Conservation (phyloP, 768 basidiomycete genomes). For the Collybia sp. region DNA sequence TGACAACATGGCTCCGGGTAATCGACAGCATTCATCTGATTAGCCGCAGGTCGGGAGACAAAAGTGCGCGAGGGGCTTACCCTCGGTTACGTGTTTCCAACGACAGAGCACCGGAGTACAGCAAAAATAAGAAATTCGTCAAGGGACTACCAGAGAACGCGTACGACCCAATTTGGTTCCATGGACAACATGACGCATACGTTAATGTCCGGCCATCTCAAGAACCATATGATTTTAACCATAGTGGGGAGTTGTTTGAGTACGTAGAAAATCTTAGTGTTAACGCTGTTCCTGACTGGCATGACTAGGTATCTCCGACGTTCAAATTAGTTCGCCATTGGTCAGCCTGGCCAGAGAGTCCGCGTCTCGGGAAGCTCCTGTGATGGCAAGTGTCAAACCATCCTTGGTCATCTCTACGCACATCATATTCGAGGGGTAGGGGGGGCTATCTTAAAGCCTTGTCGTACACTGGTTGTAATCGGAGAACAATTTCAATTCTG, state of each 20-base stretch:
- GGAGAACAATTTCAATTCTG: too few species aligned
- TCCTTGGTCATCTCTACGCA: too few species aligned
- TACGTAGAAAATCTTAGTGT: neutral
- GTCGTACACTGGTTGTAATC: too few species aligned
- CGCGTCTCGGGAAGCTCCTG: too few species aligned
- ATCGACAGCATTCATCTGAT: slow-evolving; percentile 13
- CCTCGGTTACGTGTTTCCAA: slow-evolving; percentile 4
- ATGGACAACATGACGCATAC: neutral
- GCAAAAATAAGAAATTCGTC: slow-evolving; percentile 7
- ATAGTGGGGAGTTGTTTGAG: slow-evolving; percentile 6
- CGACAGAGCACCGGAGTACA: neutral
- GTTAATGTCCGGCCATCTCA: slow-evolving; percentile 1
- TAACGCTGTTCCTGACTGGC: too few species aligned
- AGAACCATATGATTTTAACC: slow-evolving; percentile 10
- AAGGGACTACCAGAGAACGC: slow-evolving; percentile 10
- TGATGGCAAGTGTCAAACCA: too few species aligned
- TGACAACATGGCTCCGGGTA: slow-evolving; percentile 11
- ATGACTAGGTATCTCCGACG: too few species aligned
- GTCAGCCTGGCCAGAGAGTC: too few species aligned
- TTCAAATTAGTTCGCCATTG: too few species aligned
- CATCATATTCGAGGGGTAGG: too few species aligned
- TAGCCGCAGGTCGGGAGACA: neutral
- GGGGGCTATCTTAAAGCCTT: too few species aligned
- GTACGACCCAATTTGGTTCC: slow-evolving; percentile 11
- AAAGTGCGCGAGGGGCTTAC: slow-evolving; percentile 5